Evolutionary conservation across 306 rosid species (phyloP), one percentile per base, ranked within the genome.

Genomic region (Acacia acuminata): DNA sequence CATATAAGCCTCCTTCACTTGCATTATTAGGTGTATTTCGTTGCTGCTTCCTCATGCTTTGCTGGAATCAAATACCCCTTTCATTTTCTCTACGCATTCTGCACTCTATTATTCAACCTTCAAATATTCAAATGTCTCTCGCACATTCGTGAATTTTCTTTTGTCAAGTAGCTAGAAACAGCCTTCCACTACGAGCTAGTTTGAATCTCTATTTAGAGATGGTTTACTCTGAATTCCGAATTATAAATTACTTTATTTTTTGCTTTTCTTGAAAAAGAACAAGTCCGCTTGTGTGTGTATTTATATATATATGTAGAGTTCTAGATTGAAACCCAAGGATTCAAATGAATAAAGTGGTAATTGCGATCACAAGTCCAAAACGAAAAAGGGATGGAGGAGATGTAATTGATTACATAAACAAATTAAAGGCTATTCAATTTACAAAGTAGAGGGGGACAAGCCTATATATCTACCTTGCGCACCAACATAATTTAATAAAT

Each of bases 1-100:
- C 6, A 1, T 16, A 5, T 15, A 16, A 17, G 10, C 4, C 65
- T 22, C 30, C 65, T n/a, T 56, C 27, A 15, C 19, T 34, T 20
- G 78, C 53, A 65, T 48, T 48, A 10, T 15, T 32, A 19, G 48
- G 64, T 56, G 32, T 34, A 34, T 50, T 76, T 75, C 61, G 47
- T 51, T 16, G 51, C 3, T 71, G 27, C 27, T 71, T 79, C 82
- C 83, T 74, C 11, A 47, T n/a, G 16, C 40, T 51, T 51, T 79
- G 20, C 24, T 38, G n/a, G 25, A 56, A 79, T 79, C 67, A 68
- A 78, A 50, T 27, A 2, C 34, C 24, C n/a, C 32, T 36, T 32
- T 50, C 7, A 1, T n/a, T 50, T 71, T 3, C 3, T 53, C 60
- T 8, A 53, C 10, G 10, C 24, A 53, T 22, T 58, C 27, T n/a